A percentile compares a stretch with the other conserved stretches of the same genome.
These are phyloP conservation scores for Xylaria nigripes DNA, from an alignment of 495 filamentous ascomycete genomes.

Conservation along the genomic window DNA sequence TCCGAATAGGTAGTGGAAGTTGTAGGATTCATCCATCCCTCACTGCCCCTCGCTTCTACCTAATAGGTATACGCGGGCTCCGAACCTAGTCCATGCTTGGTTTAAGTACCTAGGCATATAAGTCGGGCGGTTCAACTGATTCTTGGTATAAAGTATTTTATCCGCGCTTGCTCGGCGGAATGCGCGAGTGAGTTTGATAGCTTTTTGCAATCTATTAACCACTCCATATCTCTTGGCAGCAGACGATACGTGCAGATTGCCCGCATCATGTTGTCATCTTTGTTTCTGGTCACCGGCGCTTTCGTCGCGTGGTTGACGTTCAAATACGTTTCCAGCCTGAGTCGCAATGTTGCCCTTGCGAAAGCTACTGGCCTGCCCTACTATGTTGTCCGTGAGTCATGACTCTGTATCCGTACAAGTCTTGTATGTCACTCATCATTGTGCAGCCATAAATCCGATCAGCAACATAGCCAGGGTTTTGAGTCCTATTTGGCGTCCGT, in stretches of 20 bases:
- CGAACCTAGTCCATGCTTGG: no score
- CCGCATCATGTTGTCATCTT: constrained; percentile 4
- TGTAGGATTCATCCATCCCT: no score
- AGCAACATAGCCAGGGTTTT: constrained; percentile 22
- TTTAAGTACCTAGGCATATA: no score
- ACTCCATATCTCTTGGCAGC: not conserved
- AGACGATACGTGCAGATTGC: not conserved
- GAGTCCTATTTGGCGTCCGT: constrained; percentile 4
- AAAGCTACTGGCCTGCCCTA: constrained; percentile 38
- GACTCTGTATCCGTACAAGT: not conserved
- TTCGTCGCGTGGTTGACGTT: constrained; percentile 3
- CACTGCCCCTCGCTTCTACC: no score
- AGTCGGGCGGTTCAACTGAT: no score
- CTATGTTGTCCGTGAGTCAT: constrained; percentile 37
- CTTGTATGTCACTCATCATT: not conserved
- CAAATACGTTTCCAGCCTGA: constrained; percentile 22
- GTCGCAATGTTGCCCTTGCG: constrained; percentile 36
- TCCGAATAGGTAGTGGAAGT: no score
- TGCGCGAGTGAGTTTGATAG: not conserved
- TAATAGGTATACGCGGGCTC: no score
- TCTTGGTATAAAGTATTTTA: no score
- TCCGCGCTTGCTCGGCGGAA: not conserved
- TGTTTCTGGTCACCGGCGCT: constrained; percentile 7
- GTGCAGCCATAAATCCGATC: constrained; percentile 8
- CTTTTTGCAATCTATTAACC: not conserved